These are phyloP conservation scores for Pleurotus salmoneostramineus DNA, from an alignment of 768 basidiomycete genomes.

Conservation along the genomic window DNA sequence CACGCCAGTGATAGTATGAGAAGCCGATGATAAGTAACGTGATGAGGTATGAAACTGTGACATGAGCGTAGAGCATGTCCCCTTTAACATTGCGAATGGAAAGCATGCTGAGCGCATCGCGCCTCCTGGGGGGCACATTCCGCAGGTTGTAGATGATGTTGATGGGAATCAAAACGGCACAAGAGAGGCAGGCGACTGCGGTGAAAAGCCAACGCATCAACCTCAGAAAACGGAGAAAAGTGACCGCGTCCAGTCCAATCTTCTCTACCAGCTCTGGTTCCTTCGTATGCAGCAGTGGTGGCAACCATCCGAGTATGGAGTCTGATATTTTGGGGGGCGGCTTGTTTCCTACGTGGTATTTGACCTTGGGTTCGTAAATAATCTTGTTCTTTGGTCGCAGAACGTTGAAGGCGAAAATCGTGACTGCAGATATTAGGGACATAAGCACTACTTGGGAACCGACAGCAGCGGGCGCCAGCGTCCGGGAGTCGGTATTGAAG, in stretches of 20 bases:
- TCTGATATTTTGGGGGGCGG: slow-evolving; percentile 68
- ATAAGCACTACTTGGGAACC: slow-evolving; percentile 75
- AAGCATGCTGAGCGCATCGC: slow-evolving; percentile 71
- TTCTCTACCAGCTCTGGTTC: slow-evolving; percentile 89
- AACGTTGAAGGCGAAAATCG: slow-evolving; percentile 73
- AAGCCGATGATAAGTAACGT: slow-evolving; percentile 68
- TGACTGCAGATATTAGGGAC: slow-evolving; percentile 61
- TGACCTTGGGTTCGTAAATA: slow-evolving; percentile 82
- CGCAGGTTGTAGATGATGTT: slow-evolving; percentile 80
- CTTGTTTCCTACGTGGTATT: slow-evolving; percentile 71
- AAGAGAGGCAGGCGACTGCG: slow-evolving; percentile 57
- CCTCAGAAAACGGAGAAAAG: slow-evolving; percentile 88
- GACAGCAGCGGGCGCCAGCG: slow-evolving; percentile 79
- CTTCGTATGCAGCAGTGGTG: slow-evolving; percentile 76
- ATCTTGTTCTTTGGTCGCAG: slow-evolving; percentile 82
- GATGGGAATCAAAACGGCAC: slow-evolving; percentile 79
- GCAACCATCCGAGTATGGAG: slow-evolving; percentile 81
- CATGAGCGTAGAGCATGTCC: slow-evolving; percentile 75
- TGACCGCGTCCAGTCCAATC: slow-evolving; percentile 89
- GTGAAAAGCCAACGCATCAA: slow-evolving; percentile 76
- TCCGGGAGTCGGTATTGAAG: slow-evolving; percentile 38
- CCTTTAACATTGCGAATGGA: slow-evolving; percentile 84
- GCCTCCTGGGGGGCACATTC: slow-evolving; percentile 43
- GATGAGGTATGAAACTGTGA: slow-evolving; percentile 79
- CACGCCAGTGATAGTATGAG: slow-evolving; percentile 71